phyloP scores from a whole-genome alignment of 345 rosid species.

The Aquilaria yunnanensis region DNA sequence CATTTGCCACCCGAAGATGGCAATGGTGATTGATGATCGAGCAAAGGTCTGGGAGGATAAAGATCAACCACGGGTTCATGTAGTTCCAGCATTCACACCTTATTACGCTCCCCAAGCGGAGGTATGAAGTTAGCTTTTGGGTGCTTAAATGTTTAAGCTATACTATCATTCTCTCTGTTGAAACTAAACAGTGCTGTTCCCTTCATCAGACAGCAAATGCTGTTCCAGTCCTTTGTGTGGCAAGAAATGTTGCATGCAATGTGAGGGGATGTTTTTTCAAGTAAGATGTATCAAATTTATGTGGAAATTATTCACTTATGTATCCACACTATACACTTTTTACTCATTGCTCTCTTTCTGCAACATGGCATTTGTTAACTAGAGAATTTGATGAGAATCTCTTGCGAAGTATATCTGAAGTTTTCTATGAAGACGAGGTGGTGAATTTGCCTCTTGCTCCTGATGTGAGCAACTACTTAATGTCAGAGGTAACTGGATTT shows the following conservation, averaged over 20 bases:
- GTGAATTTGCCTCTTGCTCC: slow-evolving; percentile 73
- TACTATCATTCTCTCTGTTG: slow-evolving; percentile 12
- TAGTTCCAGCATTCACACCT: slow-evolving; percentile 85
- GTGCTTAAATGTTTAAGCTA: slow-evolving; percentile 5
- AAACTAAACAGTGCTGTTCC: slow-evolving; percentile 6
- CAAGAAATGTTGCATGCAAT: slow-evolving; percentile 99
- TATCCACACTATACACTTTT: slow-evolving; percentile 1
- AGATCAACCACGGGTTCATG: slow-evolving; percentile 98
- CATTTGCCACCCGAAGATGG: slow-evolving; percentile 95
- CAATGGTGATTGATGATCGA: slow-evolving; percentile 98
- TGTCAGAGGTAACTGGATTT: slow-evolving; percentile 64
- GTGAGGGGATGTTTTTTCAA: slow-evolving; percentile 94
- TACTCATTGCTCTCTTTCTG: slow-evolving; percentile 10
- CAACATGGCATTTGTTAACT: slow-evolving; percentile 19
- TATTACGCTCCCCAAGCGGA: slow-evolving; percentile 99
- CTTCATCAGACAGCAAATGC: slow-evolving; percentile 61
- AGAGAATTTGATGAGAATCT: slow-evolving; percentile 98
- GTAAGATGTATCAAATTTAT: slow-evolving; percentile 42
- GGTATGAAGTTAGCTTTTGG: slow-evolving; percentile 36
- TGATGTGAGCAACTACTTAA: slow-evolving; percentile 90
- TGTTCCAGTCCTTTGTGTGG: slow-evolving; percentile 90
- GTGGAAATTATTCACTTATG: not conserved
- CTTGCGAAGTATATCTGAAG: slow-evolving; percentile 64
- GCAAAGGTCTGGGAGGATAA: slow-evolving; percentile 96
- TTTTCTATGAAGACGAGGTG: slow-evolving; percentile 81